These are phyloP conservation scores for Suillus ampliporus DNA, from an alignment of 768 basidiomycete species.

Conservation along the genomic window DNA sequence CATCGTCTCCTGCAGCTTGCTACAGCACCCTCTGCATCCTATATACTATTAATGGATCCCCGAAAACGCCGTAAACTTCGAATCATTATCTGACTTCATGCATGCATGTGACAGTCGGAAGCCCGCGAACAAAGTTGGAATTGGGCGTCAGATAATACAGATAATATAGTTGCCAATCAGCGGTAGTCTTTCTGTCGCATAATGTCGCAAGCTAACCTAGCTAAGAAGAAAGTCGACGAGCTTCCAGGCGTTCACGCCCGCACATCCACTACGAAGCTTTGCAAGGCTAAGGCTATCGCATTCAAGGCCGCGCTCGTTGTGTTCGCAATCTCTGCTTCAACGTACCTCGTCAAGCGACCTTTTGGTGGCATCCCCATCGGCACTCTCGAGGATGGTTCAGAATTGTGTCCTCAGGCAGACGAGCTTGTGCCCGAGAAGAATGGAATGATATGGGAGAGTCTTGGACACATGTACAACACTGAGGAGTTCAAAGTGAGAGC, in stretches of 20 bases:
- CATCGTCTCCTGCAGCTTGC: too few species aligned
- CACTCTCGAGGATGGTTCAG: constrained; percentile 2
- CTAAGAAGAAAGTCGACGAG: neutral
- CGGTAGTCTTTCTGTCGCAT: neutral
- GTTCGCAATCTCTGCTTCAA: constrained; percentile 21
- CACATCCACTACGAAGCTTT: constrained; percentile 24
- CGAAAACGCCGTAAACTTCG: too few species aligned
- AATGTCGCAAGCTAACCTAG: neutral
- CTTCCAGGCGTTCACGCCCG: neutral
- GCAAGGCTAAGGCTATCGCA: constrained; percentile 22
- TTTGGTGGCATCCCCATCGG: neutral
- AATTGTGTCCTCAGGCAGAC: constrained; percentile 42
- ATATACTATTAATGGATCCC: too few species aligned
- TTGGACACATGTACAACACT: constrained; percentile 37
- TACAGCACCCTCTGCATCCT: too few species aligned
- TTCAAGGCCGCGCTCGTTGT: constrained; percentile 17
- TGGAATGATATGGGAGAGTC: constrained; percentile 34
- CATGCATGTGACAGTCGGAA: too few species aligned
- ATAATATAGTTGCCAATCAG: too few species aligned
- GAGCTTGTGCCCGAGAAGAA: constrained; percentile 40
- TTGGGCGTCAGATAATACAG: too few species aligned
- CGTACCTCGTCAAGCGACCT: constrained; percentile 16
- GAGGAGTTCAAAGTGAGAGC: constrained; percentile 41
- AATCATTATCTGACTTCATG: too few species aligned
- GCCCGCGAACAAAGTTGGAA: too few species aligned